Base-by-base conservation (phyloP, 495 filamentous ascomycete species). In the Neurospora sp. region DNA sequence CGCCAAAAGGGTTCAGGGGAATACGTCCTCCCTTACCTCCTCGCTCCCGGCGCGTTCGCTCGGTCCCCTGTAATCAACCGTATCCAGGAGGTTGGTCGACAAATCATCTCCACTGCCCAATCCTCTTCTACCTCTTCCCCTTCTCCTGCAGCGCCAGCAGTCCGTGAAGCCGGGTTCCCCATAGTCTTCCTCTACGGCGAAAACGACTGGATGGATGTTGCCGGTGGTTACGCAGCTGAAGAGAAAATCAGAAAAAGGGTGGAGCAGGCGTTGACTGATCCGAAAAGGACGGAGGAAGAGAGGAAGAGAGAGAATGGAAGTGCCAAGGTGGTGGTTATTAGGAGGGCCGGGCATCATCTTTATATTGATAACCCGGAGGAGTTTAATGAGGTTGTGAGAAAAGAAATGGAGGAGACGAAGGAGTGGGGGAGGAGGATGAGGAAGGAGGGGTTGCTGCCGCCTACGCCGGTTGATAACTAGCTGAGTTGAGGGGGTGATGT, bases 201-300 rank as follows among this genome's bases (percentile, higher is more conserved):
- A 77, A 89, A 94, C 77, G 96, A 99, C 84, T 99, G 96, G 96
- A 98, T 99, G 96, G 96, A 98, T 77, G 89, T 95, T 14, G 88
- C 88, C 0, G 96, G 95, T 18, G 96, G 96, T 1, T 90, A 88
- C 74, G 93, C 92, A 0, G 90, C 94, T 0, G 88, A 91, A 77
- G 86, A 93, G 82, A 96, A 93, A 83, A 85, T 98, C 16, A 89
- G 91, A 74, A 88, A 92, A 74, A 89, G 91, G 74, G 88, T 87
- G 73, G 83, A 81, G 27, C 85, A 87, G 71, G 84, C 85, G 1
- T 79, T 96, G 39, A 78, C 83, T 18, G 79, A 86, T 6, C 46
- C n/a, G 54, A 5, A 35, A 35, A 35, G 31, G 31, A 91, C 87
- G 1, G 86, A 87, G 0, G 90, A 93, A 75, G 92, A 97, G 80